Conservation (phyloP, 306 rosid species). For the Lathyrus oleraceus region DNA sequence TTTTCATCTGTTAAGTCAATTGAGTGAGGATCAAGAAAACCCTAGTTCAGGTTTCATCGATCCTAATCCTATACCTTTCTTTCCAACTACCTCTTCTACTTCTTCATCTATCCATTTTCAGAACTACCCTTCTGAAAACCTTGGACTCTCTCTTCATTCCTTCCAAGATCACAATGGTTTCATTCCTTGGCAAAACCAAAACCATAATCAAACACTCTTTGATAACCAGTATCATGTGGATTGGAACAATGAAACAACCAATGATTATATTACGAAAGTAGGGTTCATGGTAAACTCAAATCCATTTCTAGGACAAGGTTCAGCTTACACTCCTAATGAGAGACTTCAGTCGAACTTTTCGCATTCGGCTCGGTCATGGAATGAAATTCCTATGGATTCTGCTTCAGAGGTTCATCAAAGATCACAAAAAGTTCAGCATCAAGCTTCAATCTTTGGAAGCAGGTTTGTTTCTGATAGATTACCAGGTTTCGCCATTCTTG, state of each 20-base stretch:
- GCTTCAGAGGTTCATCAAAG: slow-evolving; percentile 44
- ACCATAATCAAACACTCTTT: slow-evolving; percentile 38
- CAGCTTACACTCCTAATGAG: slow-evolving; percentile 55
- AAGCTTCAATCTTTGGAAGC: slow-evolving; percentile 54
- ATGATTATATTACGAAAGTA: slow-evolving; percentile 29
- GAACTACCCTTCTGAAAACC: slow-evolving; percentile 54
- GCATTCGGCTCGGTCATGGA: slow-evolving; percentile 52
- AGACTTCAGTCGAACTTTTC: slow-evolving; percentile 74
- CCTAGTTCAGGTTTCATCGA: slow-evolving; percentile 32
- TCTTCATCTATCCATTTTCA: slow-evolving; percentile 59
- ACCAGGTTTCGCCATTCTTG: slow-evolving; percentile 51
- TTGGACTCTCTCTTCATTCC: slow-evolving; percentile 75
- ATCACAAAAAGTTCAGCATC: slow-evolving; percentile 43
- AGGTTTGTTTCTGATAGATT: slow-evolving; percentile 50
- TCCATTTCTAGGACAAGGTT: slow-evolving; percentile 48
- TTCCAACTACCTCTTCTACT: slow-evolving; percentile 53
- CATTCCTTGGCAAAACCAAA: slow-evolving; percentile 31
- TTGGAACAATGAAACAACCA: slow-evolving; percentile 44
- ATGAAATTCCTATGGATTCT: slow-evolving; percentile 38
- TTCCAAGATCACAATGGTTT: slow-evolving; percentile 51
- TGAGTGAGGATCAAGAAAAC: slow-evolving; percentile 32
- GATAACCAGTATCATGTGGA: slow-evolving; percentile 50
- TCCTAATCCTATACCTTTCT: slow-evolving; percentile 40
- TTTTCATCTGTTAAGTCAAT: slow-evolving; percentile 50
- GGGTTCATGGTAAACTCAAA: slow-evolving; percentile 48